Evolutionary conservation across 306 rosid genomes (phyloP), one percentile per base, ranked within the genome.

Genomic region (Gastrolobium villosum): DNA sequence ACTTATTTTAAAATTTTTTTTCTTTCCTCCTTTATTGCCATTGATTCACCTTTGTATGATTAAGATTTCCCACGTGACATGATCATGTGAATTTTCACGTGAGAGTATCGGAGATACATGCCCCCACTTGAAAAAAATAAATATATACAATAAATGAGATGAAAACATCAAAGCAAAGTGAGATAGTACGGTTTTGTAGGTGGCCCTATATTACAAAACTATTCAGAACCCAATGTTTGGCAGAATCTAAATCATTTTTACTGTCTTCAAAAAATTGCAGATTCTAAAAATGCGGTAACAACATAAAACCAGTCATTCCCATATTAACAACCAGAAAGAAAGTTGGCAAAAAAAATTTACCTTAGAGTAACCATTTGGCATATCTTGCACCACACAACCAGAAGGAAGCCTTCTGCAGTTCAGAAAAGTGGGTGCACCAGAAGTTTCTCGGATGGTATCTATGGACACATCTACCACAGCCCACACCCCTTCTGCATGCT

Each of bases 351-450:
- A 5, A 40, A 41, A 4, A 53, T 45, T 35, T 84, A 91, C 98
- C 95, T 90, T 94, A 15, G 97, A 94, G 85, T 87, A 94, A 35
- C 98, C 97, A 70, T 90, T 94, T 4, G 96, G 97, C 97, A 94
- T 90, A 68, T 94, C 98, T 85, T 94, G 97, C 32, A 94, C 92
- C 43, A 94, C 88, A 77, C 94, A 94, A 8, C 98, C 98, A 80
- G 98, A 94, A 81, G 98, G 98, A 65, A 88, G 94, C 78, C 91
- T 90, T 82, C 98, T 82, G 37, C 91, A 90, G 85, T 78, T 88
- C 20, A 75, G 10, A 77, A 88, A 91, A 41, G 89, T 45, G 0
- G 90, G 82, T 35, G 87, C 76, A n/a, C 77, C 85, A 32, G 92
- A 82, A 52, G 82, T 82, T 57, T 93, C 93, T n/a, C 90, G 55